Conservation (phyloP, 2,329 filamentous ascomycete genomes). For the Orbilia ellipsospora region DNA sequence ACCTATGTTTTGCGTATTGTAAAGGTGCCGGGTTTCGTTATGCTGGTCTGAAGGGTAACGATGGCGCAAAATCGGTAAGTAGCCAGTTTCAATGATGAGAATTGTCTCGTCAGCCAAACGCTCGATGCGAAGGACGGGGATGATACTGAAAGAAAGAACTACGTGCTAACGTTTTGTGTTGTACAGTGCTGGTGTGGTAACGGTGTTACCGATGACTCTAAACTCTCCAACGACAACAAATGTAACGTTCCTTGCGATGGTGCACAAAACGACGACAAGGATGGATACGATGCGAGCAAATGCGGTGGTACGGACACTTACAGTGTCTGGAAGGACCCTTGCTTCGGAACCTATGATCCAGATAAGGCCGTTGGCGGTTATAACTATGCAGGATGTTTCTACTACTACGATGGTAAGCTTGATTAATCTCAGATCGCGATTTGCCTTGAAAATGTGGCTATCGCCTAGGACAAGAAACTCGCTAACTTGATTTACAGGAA, state of each 20-base stretch:
- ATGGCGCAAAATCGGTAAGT: constrained; percentile 9
- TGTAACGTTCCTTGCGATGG: constrained; percentile 7
- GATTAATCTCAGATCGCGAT: not conserved
- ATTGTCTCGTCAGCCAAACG: not conserved
- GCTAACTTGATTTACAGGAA: not conserved
- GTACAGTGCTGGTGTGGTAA: constrained; percentile 24
- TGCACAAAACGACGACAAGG: not conserved
- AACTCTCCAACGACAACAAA: not conserved
- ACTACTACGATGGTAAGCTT: constrained; percentile 3
- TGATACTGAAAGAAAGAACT: no score
- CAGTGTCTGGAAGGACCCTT: constrained; percentile 27
- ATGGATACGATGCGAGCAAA: not conserved
- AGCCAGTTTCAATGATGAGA: no score
- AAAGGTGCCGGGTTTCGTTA: constrained; percentile 29
- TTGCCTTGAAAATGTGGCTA: not conserved
- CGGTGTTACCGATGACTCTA: not conserved
- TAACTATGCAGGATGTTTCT: constrained; percentile 16
- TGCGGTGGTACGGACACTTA: constrained; percentile 15
- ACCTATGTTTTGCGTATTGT: constrained; percentile 13
- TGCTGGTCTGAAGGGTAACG: constrained; percentile 24
- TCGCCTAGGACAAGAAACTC: not conserved
- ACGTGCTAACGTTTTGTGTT: not conserved
- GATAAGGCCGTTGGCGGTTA: constrained; percentile 5
- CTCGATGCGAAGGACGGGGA: no score
- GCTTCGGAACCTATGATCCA: constrained; percentile 2